Conservation (phyloP, 73 alveolate genomes). For the Stentor roeselii region DNA sequence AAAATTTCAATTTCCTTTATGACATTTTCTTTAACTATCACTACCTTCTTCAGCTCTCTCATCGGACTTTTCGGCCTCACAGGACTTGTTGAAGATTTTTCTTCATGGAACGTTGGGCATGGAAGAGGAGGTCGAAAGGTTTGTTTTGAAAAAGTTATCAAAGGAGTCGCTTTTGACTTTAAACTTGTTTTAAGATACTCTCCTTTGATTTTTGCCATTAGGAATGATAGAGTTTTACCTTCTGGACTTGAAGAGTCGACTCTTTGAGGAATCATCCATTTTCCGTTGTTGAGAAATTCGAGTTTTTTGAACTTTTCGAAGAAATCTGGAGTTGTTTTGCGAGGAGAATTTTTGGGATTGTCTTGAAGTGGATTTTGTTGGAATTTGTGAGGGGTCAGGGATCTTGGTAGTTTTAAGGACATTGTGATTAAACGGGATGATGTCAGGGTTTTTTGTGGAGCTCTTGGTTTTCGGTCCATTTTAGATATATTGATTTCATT, state of each 20-base stretch:
- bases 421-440: too few relatives aligned
- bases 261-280: background rate
- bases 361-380: too few relatives aligned
- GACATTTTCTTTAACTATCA: background rate
- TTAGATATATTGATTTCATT: too few relatives aligned
- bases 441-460: too few relatives aligned
- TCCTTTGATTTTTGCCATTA: background rate
- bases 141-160: background rate
- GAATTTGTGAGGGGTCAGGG: too few relatives aligned
- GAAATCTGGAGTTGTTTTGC: too few relatives aligned
- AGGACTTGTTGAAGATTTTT: background rate
- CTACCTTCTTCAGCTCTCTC: background rate
- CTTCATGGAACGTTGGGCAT: background rate
- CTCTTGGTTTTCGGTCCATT: too few relatives aligned
- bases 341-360: too few relatives aligned
- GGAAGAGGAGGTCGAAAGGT: background rate
- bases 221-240: background rate
- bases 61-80: background rate
- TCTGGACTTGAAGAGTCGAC: background rate
- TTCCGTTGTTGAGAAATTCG: too few relatives aligned
- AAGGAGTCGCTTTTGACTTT: background rate
- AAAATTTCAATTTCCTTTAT: background rate
- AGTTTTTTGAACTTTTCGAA: too few relatives aligned
- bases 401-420: too few relatives aligned
- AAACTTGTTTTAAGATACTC: background rate